A percentile compares a stretch with the other conserved stretches of the same genome.
Evolutionary conservation across 768 basidiomycete genomes (phyloP).

Genomic region (Grammothele lineata): DNA sequence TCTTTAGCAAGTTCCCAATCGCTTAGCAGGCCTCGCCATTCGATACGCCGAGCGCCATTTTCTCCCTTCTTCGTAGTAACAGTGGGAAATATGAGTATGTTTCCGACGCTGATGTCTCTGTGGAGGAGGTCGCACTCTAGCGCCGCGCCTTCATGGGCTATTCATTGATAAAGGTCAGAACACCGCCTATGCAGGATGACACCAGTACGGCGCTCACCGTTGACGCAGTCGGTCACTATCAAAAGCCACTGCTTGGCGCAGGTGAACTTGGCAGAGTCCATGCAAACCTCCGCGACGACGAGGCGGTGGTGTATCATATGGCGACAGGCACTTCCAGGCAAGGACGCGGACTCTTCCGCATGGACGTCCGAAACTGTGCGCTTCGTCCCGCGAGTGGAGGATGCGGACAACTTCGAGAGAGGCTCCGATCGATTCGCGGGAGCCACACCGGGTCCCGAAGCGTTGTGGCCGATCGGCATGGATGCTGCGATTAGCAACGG

Average conservation of each 20-base stretch:
- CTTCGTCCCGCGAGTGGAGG: too few species aligned
- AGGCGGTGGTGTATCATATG: slow-evolving; percentile 6
- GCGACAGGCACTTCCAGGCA: not conserved
- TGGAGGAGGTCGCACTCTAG: not conserved
- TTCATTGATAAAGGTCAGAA: too few species aligned
- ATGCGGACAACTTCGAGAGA: too few species aligned
- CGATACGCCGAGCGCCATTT: not conserved
- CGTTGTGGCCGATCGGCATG: too few species aligned
- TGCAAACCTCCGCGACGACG: slow-evolving; percentile 6
- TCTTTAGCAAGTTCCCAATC: slow-evolving; percentile 10
- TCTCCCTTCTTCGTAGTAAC: not conserved
- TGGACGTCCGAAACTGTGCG: too few species aligned
- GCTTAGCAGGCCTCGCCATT: not conserved
- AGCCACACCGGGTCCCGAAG: too few species aligned
- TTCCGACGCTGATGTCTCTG: slow-evolving; percentile 10
- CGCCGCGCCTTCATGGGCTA: slow-evolving; percentile 8
- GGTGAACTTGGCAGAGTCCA: not conserved
- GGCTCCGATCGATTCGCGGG: too few species aligned
- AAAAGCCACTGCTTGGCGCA: not conserved
- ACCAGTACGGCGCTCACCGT: not conserved
- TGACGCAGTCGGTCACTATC: not conserved
- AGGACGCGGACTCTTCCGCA: too few species aligned
- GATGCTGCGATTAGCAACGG: too few species aligned
- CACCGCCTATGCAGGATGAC: too few species aligned
- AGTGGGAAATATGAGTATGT: slow-evolving; percentile 2